These are phyloP conservation scores for Crotalaria pallida DNA, from an alignment of 306 rosid species.

Conservation along the genomic window DNA sequence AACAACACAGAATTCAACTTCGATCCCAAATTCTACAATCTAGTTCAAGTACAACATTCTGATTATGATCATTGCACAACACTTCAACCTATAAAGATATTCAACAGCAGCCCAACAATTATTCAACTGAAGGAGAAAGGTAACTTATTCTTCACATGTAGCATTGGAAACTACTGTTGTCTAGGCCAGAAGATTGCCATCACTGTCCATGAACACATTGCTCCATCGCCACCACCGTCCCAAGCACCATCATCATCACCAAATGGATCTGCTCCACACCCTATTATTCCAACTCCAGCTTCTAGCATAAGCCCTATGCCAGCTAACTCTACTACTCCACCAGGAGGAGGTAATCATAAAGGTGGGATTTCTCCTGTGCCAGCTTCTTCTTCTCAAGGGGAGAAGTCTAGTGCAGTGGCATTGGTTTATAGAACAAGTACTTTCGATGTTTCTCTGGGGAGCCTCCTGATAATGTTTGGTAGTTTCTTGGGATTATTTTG, in stretches of 20 bases:
- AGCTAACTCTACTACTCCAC: neutral
- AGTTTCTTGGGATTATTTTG: too few relatives aligned
- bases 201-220: constrained; percentile 14
- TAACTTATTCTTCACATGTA: constrained; percentile 22
- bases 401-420: constrained; percentile 5
- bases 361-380: constrained; percentile 20
- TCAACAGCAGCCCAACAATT: constrained; percentile 26
- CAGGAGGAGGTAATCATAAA: neutral
- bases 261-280: constrained; percentile 3
- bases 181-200: constrained; percentile 32
- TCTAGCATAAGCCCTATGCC: neutral
- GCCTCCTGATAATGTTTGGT: too few relatives aligned
- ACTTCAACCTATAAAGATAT: constrained; percentile 18
- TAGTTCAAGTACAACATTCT: constrained; percentile 28
- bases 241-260: constrained; percentile 2
- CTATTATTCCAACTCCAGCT: constrained; percentile 5
- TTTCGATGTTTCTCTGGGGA: neutral
- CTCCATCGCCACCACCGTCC: constrained; percentile 22
- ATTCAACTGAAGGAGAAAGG: constrained; percentile 21
- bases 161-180: constrained; percentile 28
- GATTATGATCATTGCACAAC: constrained; percentile 39
- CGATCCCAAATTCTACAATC: constrained; percentile 30
- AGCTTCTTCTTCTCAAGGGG: neutral
- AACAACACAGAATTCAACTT: constrained; percentile 28
- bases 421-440: neutral